Evolutionary conservation across 2,329 filamentous ascomycete genomes (phyloP), one percentile per base, ranked within the genome.

Genomic region (Fusarium pseudonygamai): DNA sequence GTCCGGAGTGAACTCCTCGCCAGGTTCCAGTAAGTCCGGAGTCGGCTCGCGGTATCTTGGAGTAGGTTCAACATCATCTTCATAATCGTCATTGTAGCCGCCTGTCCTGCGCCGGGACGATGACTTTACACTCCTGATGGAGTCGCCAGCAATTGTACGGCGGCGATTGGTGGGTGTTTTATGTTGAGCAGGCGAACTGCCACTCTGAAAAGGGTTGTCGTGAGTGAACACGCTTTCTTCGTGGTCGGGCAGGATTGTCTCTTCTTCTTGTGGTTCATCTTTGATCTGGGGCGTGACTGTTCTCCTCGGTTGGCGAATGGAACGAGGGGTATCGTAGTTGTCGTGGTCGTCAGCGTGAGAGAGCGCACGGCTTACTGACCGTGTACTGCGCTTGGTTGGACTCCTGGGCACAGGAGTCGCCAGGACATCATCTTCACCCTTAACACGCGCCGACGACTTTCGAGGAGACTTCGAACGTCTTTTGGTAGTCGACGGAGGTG

Each of bases 1-100:
- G 72, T 98, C 94, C 0, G 95, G 93, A 2, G 95, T 97, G 75
- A 98, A 99, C 78, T 99, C 96, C 81, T 98, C 96, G 7, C 93
- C 93, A 0, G 91, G 87, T 69, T 95, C 92, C 11, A 93, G 63
- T 18, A 75, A 36, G 10, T 83, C 83, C 1, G 83, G 82, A 7
- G 79, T 80, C 47, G 79, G 76, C 22, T 80, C 71, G 20, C 80
- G 80, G 11, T 72, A 63, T 34, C 66, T 57, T 39, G 75, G 75
- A 40, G 76, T 65, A 36, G 76, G 56, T 22, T 56, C 84, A 83
- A 43, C 85, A 22, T 59, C 40, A 81, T 47, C 78, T 3, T 90
- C 75, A 24, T 73, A 62, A 32, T 72, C 63, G 36, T 78, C 71
- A 22, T 55, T 55, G 32, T 73, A 75, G 12, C 77, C 82, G 13